Evolutionary conservation across 1,284 basidiomycete genomes (phyloP).

Genomic region (Crocinoboletus sp.): DNA sequence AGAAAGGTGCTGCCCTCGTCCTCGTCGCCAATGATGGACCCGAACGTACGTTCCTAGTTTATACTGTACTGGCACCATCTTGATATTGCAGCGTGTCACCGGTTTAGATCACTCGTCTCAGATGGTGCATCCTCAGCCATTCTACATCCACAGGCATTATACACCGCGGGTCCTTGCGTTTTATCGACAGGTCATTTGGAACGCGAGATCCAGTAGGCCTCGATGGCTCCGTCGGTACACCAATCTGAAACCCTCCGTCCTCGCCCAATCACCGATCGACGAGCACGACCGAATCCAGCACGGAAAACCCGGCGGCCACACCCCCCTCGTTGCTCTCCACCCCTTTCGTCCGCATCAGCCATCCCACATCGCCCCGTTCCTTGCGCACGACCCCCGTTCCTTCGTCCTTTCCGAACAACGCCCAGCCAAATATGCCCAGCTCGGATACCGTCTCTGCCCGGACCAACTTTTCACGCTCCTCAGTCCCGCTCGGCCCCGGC

Average conservation of each 20-base stretch:
- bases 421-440: slow-evolving; percentile 90
- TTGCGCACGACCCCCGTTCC: slow-evolving; percentile 17
- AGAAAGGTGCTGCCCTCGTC: too few relatives aligned
- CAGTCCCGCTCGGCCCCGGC: slow-evolving; percentile 10
- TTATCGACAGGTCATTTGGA: too few relatives aligned
- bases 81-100: too few relatives aligned
- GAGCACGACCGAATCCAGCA: slow-evolving; percentile 78
- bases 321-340: slow-evolving; percentile 80
- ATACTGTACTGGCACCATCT: too few relatives aligned
- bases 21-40: too few relatives aligned
- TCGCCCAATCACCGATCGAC: slow-evolving; percentile 35
- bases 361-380: slow-evolving; percentile 64
- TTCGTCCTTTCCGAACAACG: slow-evolving; percentile 59
- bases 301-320: slow-evolving; percentile 58
- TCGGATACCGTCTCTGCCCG: slow-evolving; percentile 82
- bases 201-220: neutral
- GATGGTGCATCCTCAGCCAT: too few relatives aligned
- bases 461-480: slow-evolving; percentile 27
- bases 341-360: slow-evolving; percentile 90
- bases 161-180: too few relatives aligned
- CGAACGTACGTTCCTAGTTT: too few relatives aligned
- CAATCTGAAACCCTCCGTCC: neutral
- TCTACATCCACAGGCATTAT: too few relatives aligned
- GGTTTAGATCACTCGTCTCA: too few relatives aligned
- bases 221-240: neutral